phyloP scores from a whole-genome alignment of 2,329 filamentous ascomycete genomes.

The Chaetomiaceae sp. region DNA sequence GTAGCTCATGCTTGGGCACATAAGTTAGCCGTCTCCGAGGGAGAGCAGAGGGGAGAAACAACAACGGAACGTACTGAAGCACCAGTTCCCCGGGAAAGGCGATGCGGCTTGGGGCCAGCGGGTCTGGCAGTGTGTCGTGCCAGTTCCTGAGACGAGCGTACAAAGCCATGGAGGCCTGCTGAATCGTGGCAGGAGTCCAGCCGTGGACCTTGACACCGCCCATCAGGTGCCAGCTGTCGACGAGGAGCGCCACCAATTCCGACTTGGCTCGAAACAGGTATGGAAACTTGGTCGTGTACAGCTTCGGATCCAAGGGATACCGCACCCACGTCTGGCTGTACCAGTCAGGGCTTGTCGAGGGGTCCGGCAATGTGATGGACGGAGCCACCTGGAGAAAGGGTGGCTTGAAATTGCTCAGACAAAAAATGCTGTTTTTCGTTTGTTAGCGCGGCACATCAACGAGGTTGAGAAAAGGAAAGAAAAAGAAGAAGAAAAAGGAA shows the following conservation, averaged over 20 bases:
- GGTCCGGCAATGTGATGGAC: slow-evolving; percentile 28
- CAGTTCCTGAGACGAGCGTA: background rate
- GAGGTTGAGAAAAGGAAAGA: too few relatives aligned
- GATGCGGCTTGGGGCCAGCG: too few relatives aligned
- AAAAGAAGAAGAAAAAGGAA: too few relatives aligned
- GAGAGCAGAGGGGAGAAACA: slow-evolving; percentile 8
- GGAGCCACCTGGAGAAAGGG: slow-evolving; percentile 32
- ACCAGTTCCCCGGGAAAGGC: slow-evolving; percentile 27
- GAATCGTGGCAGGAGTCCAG: background rate
- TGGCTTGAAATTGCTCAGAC: background rate
- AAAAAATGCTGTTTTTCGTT: background rate
- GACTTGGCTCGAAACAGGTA: slow-evolving; percentile 29
- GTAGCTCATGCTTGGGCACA: background rate
- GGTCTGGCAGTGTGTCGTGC: too few relatives aligned
- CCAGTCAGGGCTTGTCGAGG: slow-evolving; percentile 25
- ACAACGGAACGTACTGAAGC: slow-evolving; percentile 7
- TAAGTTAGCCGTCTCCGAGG: too few relatives aligned
- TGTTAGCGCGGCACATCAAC: too few relatives aligned
- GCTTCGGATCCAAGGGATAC: slow-evolving; percentile 30
- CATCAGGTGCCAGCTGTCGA: slow-evolving; percentile 26
- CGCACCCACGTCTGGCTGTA: slow-evolving; percentile 37
- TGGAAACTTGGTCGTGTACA: slow-evolving; percentile 27
- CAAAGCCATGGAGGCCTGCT: slow-evolving; percentile 19
- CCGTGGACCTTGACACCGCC: background rate
- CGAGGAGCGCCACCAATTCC: slow-evolving; percentile 34